Conservation (phyloP, 139 green algal genomes). For the Chlamydomonas sp. region DNA sequence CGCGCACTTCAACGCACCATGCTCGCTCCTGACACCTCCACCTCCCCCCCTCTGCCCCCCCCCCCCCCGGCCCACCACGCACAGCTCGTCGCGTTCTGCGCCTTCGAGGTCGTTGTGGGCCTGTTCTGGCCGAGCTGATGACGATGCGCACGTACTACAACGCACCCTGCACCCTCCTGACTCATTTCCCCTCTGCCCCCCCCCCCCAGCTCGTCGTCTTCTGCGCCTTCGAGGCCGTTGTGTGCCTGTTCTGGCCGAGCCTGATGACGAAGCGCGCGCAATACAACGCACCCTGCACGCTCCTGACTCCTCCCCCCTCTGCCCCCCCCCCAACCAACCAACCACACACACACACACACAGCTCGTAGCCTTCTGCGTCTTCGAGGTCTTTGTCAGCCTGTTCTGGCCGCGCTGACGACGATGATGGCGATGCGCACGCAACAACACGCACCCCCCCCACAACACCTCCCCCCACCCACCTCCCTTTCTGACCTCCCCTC, state of each 20-base stretch:
- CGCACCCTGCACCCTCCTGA: background rate
- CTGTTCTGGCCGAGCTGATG: slow-evolving; percentile 97
- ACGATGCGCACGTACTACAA: slow-evolving; percentile 16
- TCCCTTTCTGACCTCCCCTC: background rate
- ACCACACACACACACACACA: background rate
- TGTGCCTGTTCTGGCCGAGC: too few species aligned
- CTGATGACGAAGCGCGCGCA: too few species aligned
- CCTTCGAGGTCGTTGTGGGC: slow-evolving; percentile 50
- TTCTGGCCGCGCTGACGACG: slow-evolving; percentile 98
- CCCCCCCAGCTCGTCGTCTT: slow-evolving; percentile 85
- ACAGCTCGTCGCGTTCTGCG: background rate
- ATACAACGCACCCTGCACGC: too few species aligned
- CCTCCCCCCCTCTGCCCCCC: too few species aligned
- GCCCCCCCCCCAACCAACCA: background rate
- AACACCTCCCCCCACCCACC: background rate
- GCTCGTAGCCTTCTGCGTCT: slow-evolving; percentile 1
- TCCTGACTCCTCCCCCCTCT: too few species aligned
- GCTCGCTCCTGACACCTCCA: too few species aligned
- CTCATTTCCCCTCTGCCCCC: background rate
- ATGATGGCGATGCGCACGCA: slow-evolving; percentile 51
- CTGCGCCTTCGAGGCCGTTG: slow-evolving; percentile 79
- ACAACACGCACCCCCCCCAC: slow-evolving; percentile 1
- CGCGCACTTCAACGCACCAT: too few species aligned
- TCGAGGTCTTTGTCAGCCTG: slow-evolving; percentile 58
- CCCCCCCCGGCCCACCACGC: background rate